Conservation (phyloP, 345 rosid genomes). For the Linum lewisii region DNA sequence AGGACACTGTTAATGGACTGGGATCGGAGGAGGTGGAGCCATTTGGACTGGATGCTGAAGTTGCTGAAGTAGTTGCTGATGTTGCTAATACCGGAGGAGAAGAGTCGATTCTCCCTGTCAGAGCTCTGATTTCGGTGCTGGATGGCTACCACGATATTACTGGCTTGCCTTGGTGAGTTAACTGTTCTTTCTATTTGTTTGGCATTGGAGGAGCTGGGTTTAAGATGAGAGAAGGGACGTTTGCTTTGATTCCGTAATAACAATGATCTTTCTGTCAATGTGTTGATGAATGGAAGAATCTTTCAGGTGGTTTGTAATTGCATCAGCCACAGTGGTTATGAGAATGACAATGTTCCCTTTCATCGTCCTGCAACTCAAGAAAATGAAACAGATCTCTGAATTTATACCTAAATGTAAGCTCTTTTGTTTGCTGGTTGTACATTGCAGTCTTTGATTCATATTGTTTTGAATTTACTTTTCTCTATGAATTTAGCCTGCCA, state of each 20-base stretch:
- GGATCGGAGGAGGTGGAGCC: constrained; percentile 11
- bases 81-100: constrained; percentile 9
- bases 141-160: constrained; percentile 64
- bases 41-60: constrained; percentile 3
- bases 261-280: neutral
- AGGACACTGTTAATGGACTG: neutral
- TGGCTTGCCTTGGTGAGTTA: constrained; percentile 70
- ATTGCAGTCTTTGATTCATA: neutral
- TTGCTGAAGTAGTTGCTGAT: constrained; percentile 18
- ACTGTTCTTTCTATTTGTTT: neutral
- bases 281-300: constrained; percentile 18
- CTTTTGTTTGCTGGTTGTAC: neutral
- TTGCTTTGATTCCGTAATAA: neutral
- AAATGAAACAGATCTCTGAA: constrained; percentile 43
- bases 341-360: constrained; percentile 54
- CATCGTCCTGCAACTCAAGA: constrained; percentile 54
- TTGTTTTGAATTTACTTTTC: constrained; percentile 7
- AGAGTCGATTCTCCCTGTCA: constrained; percentile 38
- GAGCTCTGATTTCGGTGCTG: constrained; percentile 44
- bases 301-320: constrained; percentile 81
- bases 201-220: no score
- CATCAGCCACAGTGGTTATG: constrained; percentile 61
- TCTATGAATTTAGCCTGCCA: neutral
- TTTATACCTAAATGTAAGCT: constrained; percentile 62
- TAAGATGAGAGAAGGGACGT: neutral